These are phyloP conservation scores for Solanum bulbocastanum DNA, from an alignment of 257 asterid species.

Conservation along the genomic window DNA sequence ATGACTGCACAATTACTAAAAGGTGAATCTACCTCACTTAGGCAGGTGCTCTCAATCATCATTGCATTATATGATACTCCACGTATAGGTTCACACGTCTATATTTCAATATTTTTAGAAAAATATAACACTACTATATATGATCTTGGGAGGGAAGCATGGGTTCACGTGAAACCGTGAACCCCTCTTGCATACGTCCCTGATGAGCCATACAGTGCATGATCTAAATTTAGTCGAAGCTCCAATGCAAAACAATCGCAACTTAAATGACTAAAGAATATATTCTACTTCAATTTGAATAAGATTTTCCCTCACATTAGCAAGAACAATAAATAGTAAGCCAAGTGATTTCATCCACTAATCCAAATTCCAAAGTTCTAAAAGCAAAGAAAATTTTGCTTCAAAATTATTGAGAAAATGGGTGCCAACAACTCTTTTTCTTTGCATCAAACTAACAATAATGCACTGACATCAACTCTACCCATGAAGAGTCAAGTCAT, in stretches of 20 bases:
- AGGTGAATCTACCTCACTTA: no score
- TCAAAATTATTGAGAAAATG: neutral
- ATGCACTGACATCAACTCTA: neutral
- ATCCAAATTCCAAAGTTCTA: neutral
- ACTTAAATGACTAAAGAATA: neutral
- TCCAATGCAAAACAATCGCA: no score
- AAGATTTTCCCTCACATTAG: neutral
- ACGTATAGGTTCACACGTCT: no score
- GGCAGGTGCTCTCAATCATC: no score
- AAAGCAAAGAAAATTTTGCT: neutral
- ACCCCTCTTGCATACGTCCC: no score
- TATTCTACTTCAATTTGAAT: neutral
- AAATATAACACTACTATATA: no score
- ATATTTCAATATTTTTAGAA: no score
- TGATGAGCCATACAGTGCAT: neutral
- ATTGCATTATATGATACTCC: no score
- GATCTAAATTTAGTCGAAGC: neutral
- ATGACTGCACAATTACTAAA: no score
- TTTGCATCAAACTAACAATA: neutral
- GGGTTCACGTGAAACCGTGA: no score
- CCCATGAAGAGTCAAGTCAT: neutral
- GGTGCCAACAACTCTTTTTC: conserved; percentile 3
- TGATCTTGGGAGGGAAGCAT: no score
- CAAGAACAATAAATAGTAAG: neutral
- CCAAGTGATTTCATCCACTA: neutral